Evolutionary conservation across 2,329 filamentous ascomycete species (phyloP), one percentile per base, ranked within the genome.

Genomic region (Ceratocystis huliohia): DNA sequence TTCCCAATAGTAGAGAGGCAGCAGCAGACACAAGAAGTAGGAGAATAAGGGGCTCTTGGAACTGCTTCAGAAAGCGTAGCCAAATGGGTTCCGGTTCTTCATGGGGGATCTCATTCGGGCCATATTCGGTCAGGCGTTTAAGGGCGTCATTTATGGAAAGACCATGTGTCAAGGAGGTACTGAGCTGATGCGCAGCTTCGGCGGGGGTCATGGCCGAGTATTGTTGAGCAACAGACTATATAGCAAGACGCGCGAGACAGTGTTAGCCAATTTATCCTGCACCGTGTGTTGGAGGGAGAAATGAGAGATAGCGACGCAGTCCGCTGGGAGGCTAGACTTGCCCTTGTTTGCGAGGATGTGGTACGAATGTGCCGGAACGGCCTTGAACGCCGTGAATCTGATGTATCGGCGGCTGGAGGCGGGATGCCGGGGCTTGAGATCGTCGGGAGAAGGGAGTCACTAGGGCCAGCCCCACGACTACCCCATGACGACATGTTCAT

Each of bases 1-100:
- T 99, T 64, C 92, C 91, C 75, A 99, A 88, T 56, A 97, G 76
- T 62, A 97, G 84, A 0, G 93, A 97, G 48, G 96, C 88, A 20
- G 83, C 87, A 0, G 94, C 93, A 2, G 94, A 97, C 5, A 85
- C 88, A 25, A 99, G 83, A 17, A 99, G 82, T n/a, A 99, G 82
- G 25, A 97, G 77, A 69, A 99, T 99, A 66, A 99, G 79, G 0
- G 94, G 93, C 74, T 99, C 94, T 73, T 95, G 91, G 75, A 99
- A 99, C 73, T 99, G 94, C 76, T 96, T 95, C 68, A 96, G 75
- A 72, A 99, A 99, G 68, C 94, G 89, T 65, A 96, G 78, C 91
- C 94, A 99, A 67, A 99, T 78, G 8, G 94, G 92, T 76, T 99
- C 94, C 1, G 93, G 91, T 65, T 91, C 87, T 68, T 97, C 92